Conservation (phyloP, 140 eudicot species). For the Senecio squalidus region DNA sequence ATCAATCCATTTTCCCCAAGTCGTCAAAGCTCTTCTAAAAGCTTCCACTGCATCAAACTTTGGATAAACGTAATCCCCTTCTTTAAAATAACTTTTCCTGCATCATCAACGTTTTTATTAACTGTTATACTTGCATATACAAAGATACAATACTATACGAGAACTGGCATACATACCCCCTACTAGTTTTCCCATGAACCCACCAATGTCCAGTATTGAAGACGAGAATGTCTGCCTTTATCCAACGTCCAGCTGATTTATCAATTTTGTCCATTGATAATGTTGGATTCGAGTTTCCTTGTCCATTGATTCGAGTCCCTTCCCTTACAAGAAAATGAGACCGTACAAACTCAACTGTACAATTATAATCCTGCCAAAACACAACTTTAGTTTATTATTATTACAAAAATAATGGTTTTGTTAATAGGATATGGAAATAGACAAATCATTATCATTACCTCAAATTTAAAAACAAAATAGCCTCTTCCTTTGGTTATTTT, state of each 20-base stretch:
- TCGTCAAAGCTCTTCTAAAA: conserved; percentile 65
- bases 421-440: conserved; percentile 6
- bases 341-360: conserved; percentile 79
- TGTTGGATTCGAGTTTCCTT: conserved; percentile 80
- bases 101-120: conserved; percentile 19
- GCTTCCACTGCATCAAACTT: conserved; percentile 84
- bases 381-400: background rate
- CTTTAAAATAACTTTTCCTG: conserved; percentile 84
- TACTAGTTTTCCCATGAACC: conserved; percentile 92
- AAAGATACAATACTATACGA: too few relatives aligned
- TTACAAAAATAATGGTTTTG: too few relatives aligned
- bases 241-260: conserved; percentile 64
- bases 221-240: conserved; percentile 81
- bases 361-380: conserved; percentile 69
- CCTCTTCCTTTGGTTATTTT: conserved; percentile 96
- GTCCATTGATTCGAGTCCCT: conserved; percentile 59
- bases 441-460: conserved; percentile 41
- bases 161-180: conserved; percentile 52
- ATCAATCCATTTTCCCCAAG: conserved; percentile 91
- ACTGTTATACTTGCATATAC: background rate
- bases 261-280: conserved; percentile 74
- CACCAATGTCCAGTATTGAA: conserved; percentile 99
- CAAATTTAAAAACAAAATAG: conserved; percentile 68
- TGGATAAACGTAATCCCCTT: conserved; percentile 69
- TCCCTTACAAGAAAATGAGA: conserved; percentile 92